Evolutionary conservation across 2,329 filamentous ascomycete genomes (phyloP).

Genomic region (Colletotrichum tanaceti): DNA sequence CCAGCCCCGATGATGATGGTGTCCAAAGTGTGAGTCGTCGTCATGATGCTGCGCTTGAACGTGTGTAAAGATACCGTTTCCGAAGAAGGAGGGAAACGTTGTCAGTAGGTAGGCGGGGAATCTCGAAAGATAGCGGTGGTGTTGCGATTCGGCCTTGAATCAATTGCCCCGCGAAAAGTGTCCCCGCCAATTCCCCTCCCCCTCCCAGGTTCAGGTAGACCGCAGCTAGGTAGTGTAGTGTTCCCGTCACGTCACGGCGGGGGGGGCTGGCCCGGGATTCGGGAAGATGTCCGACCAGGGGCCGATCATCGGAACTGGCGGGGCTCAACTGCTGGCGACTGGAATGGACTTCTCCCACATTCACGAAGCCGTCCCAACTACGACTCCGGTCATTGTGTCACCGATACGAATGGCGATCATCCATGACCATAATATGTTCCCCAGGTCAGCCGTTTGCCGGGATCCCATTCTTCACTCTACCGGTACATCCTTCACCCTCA

Average conservation of each 20-base stretch:
- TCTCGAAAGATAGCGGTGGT: background rate
- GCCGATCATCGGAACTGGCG: slow-evolving; percentile 38
- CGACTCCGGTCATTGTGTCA: background rate
- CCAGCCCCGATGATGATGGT: slow-evolving; percentile 40
- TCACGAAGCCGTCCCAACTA: background rate
- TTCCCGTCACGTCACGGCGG: slow-evolving; percentile 22
- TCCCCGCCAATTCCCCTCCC: too few relatives aligned
- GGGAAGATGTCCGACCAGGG: slow-evolving; percentile 38
- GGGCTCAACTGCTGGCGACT: background rate
- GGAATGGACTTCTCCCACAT: background rate
- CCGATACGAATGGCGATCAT: background rate
- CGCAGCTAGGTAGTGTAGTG: background rate
- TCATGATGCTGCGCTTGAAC: slow-evolving; percentile 29
- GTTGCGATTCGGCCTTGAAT: slow-evolving; percentile 16
- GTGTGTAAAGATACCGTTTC: slow-evolving; percentile 7
- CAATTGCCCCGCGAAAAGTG: slow-evolving; percentile 17
- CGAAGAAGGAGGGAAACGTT: background rate
- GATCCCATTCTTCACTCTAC: background rate
- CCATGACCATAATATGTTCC: background rate
- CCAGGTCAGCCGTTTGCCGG: background rate
- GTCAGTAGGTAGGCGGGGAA: background rate
- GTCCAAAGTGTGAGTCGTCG: slow-evolving; percentile 29
- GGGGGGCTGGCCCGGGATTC: slow-evolving; percentile 1
- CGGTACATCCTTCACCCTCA: too few relatives aligned
- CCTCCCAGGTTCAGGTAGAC: slow-evolving; percentile 2